Evolutionary conservation across 768 basidiomycete genomes (phyloP), one percentile per base, ranked within the genome.

Genomic region (Vararia minispora): DNA sequence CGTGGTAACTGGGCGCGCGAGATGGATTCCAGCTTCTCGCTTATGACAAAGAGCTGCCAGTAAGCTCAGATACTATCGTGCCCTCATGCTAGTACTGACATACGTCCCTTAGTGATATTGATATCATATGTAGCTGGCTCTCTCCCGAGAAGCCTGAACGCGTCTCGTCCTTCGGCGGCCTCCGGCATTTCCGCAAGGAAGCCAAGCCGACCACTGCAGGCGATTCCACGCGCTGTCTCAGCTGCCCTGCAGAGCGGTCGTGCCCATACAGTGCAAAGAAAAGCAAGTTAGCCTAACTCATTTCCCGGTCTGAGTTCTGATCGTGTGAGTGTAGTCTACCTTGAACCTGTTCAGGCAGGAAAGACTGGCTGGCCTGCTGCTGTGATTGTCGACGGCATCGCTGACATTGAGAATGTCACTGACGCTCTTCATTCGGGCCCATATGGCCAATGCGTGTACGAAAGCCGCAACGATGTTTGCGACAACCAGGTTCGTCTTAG

Each of bases 1-100:
- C 73, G 89, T 24, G 89, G 76, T 21, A 79, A 79, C 53, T 92
- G 89, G 89, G 57, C 64, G 3, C 73, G 64, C 18, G 82, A 91
- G 52, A 58, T 61, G 3, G 61, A 67, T 5, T 81, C 82, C 48
- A 79, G 76, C 17, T 91, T 91, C 57, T 76, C 81, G 11, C 69
- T 92, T 36, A 76, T 92, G 79, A 81, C 87, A 13, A 92, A 92
- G 64, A 77, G 78, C 47, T 92, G 83, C 71, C 89, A 92, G 86
- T 88, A 56, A 51, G 78, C 34, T 37, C 28, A 28, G 33, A 33
- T 17, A 24, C 14, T 28, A 41, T 40, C 18, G 36, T 27, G 22
- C 17, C 21, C 14, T 22, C 17, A 28, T 28, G 10, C 32, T 47
- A 27, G 24, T 18, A 28, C 33, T 9, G 21, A 10, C 35, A 29